Evolutionary conservation across 768 basidiomycete species (phyloP).

Genomic region (Tephrocybe rancida): DNA sequence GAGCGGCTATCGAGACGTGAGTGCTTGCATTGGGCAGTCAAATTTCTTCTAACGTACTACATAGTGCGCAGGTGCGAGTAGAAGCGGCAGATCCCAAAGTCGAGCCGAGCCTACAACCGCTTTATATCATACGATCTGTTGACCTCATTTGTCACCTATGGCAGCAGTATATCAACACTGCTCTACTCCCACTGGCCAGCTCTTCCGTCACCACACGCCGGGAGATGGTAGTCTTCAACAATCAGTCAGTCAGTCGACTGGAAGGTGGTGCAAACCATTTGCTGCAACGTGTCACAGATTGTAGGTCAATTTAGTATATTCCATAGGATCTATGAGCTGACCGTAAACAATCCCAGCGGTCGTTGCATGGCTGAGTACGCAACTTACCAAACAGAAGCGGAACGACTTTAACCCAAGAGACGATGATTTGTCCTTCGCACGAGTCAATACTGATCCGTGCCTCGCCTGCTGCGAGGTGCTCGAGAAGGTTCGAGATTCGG

Average conservation of each 20-base stretch:
- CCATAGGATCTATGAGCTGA: not conserved
- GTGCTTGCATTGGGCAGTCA: slow-evolving; percentile 25
- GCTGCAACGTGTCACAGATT: slow-evolving; percentile 79
- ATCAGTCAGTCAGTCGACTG: slow-evolving; percentile 80
- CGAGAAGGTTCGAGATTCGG: slow-evolving; percentile 78
- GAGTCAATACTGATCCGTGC: slow-evolving; percentile 95
- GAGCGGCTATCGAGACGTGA: slow-evolving; percentile 91
- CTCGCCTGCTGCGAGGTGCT: slow-evolving; percentile 81
- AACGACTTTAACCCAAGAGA: slow-evolving; percentile 97
- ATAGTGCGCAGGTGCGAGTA: slow-evolving; percentile 69
- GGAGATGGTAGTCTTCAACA: slow-evolving; percentile 93
- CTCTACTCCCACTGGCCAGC: slow-evolving; percentile 83
- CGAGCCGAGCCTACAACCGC: slow-evolving; percentile 77
- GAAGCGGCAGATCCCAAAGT: slow-evolving; percentile 74
- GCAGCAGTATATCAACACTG: slow-evolving; percentile 95
- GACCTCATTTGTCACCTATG: slow-evolving; percentile 94
- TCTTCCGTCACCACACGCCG: slow-evolving; percentile 85
- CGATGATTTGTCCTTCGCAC: slow-evolving; percentile 92
- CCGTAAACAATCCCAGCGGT: slow-evolving; percentile 47
- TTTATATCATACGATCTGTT: slow-evolving; percentile 66
- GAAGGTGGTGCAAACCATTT: slow-evolving; percentile 83
- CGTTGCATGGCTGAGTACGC: slow-evolving; percentile 70
- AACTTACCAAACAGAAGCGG: slow-evolving; percentile 91
- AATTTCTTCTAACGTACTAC: slow-evolving; percentile 9
- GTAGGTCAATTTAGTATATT: slow-evolving; percentile 43